Percentiles rank a stretch among this genome's conserved stretches.
Evolutionary conservation across 2,329 filamentous ascomycete genomes (phyloP).

Genomic region (Trichoderma sp.): DNA sequence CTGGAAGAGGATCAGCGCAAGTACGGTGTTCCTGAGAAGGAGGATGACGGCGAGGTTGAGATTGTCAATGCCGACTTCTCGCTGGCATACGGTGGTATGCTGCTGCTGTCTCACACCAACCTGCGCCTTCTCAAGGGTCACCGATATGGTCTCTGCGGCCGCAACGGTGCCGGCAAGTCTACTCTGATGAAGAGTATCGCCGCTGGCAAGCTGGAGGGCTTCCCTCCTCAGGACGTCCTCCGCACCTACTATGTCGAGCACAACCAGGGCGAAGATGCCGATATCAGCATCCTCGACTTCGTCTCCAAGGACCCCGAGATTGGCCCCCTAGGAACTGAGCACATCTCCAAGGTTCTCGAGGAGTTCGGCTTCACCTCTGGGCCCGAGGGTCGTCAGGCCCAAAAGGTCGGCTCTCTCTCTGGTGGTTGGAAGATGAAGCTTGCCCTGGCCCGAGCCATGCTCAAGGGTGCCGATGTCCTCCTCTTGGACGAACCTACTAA

Average conservation of each 20-base stretch:
- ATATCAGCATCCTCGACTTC: conserved; percentile 93
- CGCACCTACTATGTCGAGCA: conserved; percentile 98
- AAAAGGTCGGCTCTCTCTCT: conserved; percentile 91
- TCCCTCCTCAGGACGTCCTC: conserved; percentile 88
- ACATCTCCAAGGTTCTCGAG: conserved; percentile 79
- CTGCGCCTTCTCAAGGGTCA: conserved; percentile 93
- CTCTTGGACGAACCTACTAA: conserved; percentile 98
- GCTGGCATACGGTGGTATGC: conserved; percentile 95
- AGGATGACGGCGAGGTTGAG: conserved; percentile 89
- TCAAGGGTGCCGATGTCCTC: conserved; percentile 94
- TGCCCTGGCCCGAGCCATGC: conserved; percentile 91
- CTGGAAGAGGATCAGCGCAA: conserved; percentile 84
- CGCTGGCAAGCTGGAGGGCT: conserved; percentile 93
- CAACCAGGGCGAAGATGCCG: conserved; percentile 97
- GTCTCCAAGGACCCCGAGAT: conserved; percentile 87
- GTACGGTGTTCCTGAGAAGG: conserved; percentile 79
- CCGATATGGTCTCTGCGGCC: conserved; percentile 93
- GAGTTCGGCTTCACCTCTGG: conserved; percentile 95
- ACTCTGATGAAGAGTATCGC: conserved; percentile 97
- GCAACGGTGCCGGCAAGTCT: conserved; percentile 98
- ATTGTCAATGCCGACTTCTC: conserved; percentile 99
- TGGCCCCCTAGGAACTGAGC: conserved; percentile 73
- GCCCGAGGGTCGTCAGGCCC: conserved; percentile 82
- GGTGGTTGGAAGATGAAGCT: conserved; percentile 99
- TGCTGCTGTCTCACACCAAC: conserved; percentile 94